phyloP scores from a whole-genome alignment of 306 rosid species.

The Cucurbita argyrosperma region DNA sequence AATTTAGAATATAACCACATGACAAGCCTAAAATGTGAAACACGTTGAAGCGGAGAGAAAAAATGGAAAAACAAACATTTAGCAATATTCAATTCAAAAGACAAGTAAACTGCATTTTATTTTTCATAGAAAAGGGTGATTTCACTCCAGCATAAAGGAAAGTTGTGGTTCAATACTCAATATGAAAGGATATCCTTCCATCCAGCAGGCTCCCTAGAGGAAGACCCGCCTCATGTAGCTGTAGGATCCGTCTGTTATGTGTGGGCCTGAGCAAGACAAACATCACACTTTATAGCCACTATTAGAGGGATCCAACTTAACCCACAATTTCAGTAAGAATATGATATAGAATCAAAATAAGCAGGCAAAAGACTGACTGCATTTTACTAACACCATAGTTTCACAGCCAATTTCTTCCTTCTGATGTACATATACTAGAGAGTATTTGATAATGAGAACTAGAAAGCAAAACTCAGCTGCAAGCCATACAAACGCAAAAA shows the following conservation, averaged over 20 bases:
- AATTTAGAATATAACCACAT: neutral
- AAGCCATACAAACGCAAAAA: neutral
- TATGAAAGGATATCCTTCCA: constrained; percentile 10
- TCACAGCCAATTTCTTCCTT: constrained; percentile 7
- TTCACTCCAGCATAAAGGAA: constrained; percentile 1
- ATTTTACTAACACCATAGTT: neutral
- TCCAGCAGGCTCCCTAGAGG: constrained; percentile 20
- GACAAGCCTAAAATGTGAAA: neutral
- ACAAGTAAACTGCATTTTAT: neutral
- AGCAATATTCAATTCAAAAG: neutral
- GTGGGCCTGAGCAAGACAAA: constrained; percentile 22
- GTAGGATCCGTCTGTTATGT: constrained; percentile 13
- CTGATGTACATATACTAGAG: constrained; percentile 16
- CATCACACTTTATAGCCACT: constrained; percentile 11
- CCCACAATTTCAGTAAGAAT: constrained; percentile 7
- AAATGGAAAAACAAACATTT: neutral
- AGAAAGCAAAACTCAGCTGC: neutral
- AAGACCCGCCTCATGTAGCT: constrained; percentile 16
- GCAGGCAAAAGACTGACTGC: neutral
- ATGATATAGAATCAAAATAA: constrained; percentile 5
- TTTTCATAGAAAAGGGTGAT: neutral
- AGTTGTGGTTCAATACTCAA: constrained; percentile 4
- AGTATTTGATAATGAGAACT: neutral
- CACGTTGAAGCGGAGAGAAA: neutral
- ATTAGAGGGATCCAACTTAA: constrained; percentile 9